Percentiles rank a stretch among this genome's conserved stretches.
Conservation (phyloP, 179 eudicot genomes). For the Actinidia chinensis region DNA sequence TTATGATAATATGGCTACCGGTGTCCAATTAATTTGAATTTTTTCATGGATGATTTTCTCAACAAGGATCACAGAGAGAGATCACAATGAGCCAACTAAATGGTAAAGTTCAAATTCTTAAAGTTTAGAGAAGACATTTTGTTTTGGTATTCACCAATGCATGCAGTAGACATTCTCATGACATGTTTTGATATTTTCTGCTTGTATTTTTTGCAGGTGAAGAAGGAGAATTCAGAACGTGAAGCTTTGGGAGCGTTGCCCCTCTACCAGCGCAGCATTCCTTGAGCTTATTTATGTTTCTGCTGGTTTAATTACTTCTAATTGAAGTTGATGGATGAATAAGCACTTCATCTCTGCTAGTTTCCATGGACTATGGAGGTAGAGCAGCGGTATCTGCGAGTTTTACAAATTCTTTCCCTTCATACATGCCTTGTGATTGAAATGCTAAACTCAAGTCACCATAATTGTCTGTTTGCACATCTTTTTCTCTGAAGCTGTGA, state of each 20-base stretch:
- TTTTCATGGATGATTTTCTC: no score
- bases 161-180: neutral
- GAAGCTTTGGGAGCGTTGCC: slow-evolving; percentile 81
- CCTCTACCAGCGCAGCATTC: slow-evolving; percentile 56
- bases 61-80: no score
- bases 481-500: no score
- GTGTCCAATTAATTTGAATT: no score
- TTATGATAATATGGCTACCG: no score
- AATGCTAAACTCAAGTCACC: neutral
- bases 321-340: slow-evolving; percentile 15
- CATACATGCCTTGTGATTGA: neutral
- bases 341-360: neutral
- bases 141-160: neutral
- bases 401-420: neutral
- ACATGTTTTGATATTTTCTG: neutral
- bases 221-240: slow-evolving; percentile 64
- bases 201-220: slow-evolving; percentile 41
- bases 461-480: neutral
- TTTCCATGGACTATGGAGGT: slow-evolving; percentile 10
- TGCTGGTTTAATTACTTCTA: neutral
- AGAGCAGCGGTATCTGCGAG: neutral
- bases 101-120: no score
- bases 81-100: no score
- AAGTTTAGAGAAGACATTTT: no score
- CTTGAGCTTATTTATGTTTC: slow-evolving; percentile 27